A percentile compares a stretch with the other conserved stretches of the same genome.
Conservation (phyloP, 495 filamentous ascomycete species). For the Trichocladium uniseriatum region DNA sequence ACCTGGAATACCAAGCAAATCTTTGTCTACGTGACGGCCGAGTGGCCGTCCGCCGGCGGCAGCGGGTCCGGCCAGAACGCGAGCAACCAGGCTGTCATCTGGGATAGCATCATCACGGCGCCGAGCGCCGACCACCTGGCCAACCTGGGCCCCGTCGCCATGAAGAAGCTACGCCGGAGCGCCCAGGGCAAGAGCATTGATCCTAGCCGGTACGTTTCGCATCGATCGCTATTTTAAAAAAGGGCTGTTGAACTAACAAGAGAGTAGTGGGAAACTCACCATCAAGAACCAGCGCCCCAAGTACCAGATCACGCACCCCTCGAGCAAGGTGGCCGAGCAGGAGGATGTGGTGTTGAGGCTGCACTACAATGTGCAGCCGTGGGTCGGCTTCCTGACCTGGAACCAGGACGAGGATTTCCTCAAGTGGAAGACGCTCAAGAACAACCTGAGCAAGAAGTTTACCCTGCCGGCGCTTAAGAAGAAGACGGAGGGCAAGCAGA, state of each 20-base stretch:
- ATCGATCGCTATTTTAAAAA: neutral
- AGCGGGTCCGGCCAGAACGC: slow-evolving; percentile 24
- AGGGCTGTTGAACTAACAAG: neutral
- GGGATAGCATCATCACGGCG: slow-evolving; percentile 84
- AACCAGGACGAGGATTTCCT: slow-evolving; percentile 50
- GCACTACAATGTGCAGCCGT: slow-evolving; percentile 95
- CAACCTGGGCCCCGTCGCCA: slow-evolving; percentile 41
- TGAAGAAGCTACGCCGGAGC: slow-evolving; percentile 45
- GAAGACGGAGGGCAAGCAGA: slow-evolving; percentile 29
- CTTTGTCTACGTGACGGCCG: slow-evolving; percentile 88
- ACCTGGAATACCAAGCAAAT: slow-evolving; percentile 99
- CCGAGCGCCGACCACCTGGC: slow-evolving; percentile 48
- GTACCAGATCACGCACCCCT: slow-evolving; percentile 87
- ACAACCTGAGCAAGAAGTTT: slow-evolving; percentile 59
- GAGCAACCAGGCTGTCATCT: slow-evolving; percentile 74
- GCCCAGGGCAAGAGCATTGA: slow-evolving; percentile 44
- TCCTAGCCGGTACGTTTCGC: slow-evolving; percentile 35
- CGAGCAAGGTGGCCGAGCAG: slow-evolving; percentile 58
- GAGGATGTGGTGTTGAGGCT: slow-evolving; percentile 68
- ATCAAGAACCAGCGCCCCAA: slow-evolving; percentile 78
- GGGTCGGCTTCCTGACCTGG: slow-evolving; percentile 86
- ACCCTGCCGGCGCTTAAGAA: slow-evolving; percentile 65
- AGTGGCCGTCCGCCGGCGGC: slow-evolving; percentile 53
- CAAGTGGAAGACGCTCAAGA: slow-evolving; percentile 51
- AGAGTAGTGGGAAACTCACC: slow-evolving; percentile 52